phyloP scores from a whole-genome alignment of 2,329 filamentous ascomycete genomes.

The Ceratocystis smalleyi region DNA sequence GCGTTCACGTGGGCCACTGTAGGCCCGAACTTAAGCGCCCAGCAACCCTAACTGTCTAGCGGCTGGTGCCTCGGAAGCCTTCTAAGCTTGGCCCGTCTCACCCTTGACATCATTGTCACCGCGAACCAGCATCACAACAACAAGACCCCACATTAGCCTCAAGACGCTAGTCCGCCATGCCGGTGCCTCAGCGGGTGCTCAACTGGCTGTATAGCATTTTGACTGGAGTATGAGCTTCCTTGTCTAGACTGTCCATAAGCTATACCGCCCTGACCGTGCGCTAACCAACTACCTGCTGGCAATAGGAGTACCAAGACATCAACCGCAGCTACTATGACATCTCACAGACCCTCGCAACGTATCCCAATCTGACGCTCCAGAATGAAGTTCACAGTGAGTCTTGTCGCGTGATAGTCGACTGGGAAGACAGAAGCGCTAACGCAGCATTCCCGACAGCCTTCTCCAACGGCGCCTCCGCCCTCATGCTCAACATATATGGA shows the following conservation, averaged over 20 bases:
- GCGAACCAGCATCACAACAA: background rate
- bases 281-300: background rate
- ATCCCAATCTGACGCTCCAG: constrained; percentile 63
- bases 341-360: constrained; percentile 63
- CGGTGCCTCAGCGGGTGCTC: constrained; percentile 75
- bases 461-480: constrained; percentile 69
- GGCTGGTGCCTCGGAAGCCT: background rate
- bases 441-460: constrained; percentile 46
- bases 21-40: background rate
- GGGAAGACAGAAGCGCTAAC: constrained; percentile 12
- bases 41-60: background rate
- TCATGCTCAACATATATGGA: constrained; percentile 73
- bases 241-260: too few species aligned
- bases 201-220: constrained; percentile 93
- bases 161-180: constrained; percentile 30
- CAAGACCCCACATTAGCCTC: background rate
- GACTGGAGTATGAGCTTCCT: constrained; percentile 43
- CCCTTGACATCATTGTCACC: background rate
- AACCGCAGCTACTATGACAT: constrained; percentile 88
- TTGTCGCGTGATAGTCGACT: background rate
- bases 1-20: background rate
- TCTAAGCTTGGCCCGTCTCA: background rate
- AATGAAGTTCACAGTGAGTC: constrained; percentile 87
- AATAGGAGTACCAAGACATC: constrained; percentile 79
- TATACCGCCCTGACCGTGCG: background rate